A percentile compares a stretch with the other conserved stretches of the same genome.
phyloP scores from a whole-genome alignment of 2,329 filamentous ascomycete species.

The Pyrenophora teres region DNA sequence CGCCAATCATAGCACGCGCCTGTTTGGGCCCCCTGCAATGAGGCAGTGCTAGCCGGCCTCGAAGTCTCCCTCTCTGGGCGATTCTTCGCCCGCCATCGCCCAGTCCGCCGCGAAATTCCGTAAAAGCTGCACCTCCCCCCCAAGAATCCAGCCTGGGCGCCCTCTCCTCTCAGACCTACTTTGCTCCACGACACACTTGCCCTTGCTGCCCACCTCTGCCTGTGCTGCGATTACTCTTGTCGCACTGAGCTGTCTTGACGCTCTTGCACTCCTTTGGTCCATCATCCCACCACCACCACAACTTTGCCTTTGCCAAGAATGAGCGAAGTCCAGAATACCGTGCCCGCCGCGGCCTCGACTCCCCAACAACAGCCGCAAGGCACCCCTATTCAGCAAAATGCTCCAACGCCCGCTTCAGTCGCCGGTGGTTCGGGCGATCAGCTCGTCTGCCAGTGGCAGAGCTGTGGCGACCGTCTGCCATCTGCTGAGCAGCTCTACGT shows the following conservation, averaged over 20 bases:
- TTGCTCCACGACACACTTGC: slow-evolving; percentile 10
- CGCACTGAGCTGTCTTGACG: slow-evolving; percentile 3
- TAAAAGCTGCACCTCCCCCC: slow-evolving; percentile 7
- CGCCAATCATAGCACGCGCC: background rate
- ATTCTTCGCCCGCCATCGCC: slow-evolving; percentile 9
- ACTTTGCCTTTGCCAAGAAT: slow-evolving; percentile 17
- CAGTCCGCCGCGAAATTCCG: slow-evolving; percentile 2
- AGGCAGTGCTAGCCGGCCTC: background rate
- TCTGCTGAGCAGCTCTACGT: slow-evolving; percentile 67
- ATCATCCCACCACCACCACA: background rate
- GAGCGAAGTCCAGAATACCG: slow-evolving; percentile 26
- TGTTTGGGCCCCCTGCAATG: too few species aligned
- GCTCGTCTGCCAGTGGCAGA: slow-evolving; percentile 65
- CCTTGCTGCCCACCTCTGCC: slow-evolving; percentile 2
- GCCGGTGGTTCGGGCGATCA: slow-evolving; percentile 48
- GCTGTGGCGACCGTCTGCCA: slow-evolving; percentile 63
- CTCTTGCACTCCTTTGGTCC: background rate
- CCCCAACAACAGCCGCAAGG: slow-evolving; percentile 42
- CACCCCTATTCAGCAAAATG: slow-evolving; percentile 41
- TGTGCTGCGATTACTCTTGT: background rate
- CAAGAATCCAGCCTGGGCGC: slow-evolving; percentile 12
- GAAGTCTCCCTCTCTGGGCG: slow-evolving; percentile 7
- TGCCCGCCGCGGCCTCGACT: slow-evolving; percentile 30
- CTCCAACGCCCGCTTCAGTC: slow-evolving; percentile 38
- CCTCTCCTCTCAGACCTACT: slow-evolving; percentile 7